Percentiles rank a stretch among this genome's conserved stretches.
phyloP scores from a whole-genome alignment of 2,329 filamentous ascomycete genomes.

The Berkeleyomyces basicola region DNA sequence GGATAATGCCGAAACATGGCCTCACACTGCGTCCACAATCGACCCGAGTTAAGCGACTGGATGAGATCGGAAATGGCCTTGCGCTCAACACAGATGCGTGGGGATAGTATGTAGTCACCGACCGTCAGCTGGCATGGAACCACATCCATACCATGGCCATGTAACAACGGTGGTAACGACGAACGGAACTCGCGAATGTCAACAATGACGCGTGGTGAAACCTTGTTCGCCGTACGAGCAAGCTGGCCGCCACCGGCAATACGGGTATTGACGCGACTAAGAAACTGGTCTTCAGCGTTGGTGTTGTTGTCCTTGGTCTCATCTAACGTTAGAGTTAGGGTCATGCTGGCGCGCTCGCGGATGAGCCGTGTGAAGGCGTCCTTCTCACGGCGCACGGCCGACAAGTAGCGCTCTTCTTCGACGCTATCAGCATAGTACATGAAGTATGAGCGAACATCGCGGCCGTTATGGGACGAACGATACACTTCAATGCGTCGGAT shows the following conservation, averaged over 20 bases:
- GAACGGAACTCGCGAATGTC: slow-evolving; percentile 95
- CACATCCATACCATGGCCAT: slow-evolving; percentile 74
- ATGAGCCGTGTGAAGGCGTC: slow-evolving; percentile 91
- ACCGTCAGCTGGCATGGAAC: slow-evolving; percentile 94
- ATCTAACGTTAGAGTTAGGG: slow-evolving; percentile 56
- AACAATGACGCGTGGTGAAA: slow-evolving; percentile 80
- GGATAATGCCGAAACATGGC: slow-evolving; percentile 91
- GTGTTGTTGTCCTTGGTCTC: slow-evolving; percentile 45
- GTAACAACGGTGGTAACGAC: slow-evolving; percentile 74
- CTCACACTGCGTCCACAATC: slow-evolving; percentile 82
- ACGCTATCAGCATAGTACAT: slow-evolving; percentile 91
- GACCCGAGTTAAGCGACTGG: slow-evolving; percentile 77
- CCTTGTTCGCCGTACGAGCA: slow-evolving; percentile 50
- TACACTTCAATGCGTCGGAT: slow-evolving; percentile 92
- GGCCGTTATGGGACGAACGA: slow-evolving; percentile 77
- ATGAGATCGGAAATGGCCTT: slow-evolving; percentile 89
- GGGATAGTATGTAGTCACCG: slow-evolving; percentile 87
- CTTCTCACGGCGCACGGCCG: slow-evolving; percentile 81
- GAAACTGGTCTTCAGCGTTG: slow-evolving; percentile 60
- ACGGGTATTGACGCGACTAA: slow-evolving; percentile 88
- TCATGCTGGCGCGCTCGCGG: slow-evolving; percentile 87
- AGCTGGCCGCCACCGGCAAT: slow-evolving; percentile 87
- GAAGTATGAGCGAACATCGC: slow-evolving; percentile 86
- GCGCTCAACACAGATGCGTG: slow-evolving; percentile 81
- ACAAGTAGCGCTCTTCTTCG: slow-evolving; percentile 86